Conservation (phyloP, 1,284 basidiomycete genomes). For the Irpex sp. region DNA sequence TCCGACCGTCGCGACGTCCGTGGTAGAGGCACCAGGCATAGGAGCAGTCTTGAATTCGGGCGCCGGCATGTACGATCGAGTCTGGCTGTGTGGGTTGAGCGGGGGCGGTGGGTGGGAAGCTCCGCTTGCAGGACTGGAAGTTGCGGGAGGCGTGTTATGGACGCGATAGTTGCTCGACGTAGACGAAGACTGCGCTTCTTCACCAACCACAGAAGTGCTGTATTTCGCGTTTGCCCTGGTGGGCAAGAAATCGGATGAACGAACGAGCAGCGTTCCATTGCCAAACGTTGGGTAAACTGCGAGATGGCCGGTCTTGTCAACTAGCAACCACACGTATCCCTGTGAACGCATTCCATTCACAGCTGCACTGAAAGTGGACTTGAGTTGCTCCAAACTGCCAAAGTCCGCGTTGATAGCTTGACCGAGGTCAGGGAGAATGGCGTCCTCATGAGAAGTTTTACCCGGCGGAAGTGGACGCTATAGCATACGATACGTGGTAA, state of each 20-base stretch:
- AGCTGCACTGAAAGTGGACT: conserved; percentile 75
- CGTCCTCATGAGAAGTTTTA: conserved; percentile 37
- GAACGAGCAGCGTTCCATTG: conserved; percentile 84
- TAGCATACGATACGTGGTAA: conserved; percentile 2
- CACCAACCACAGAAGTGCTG: conserved; percentile 1
- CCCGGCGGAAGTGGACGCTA: conserved; percentile 50
- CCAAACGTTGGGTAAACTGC: conserved; percentile 86
- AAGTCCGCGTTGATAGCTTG: conserved; percentile 49
- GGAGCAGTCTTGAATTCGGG: neutral
- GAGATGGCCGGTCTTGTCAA: conserved; percentile 60
- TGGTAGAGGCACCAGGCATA: neutral
- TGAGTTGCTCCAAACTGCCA: conserved; percentile 66
- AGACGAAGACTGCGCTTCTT: neutral
- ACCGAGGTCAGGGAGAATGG: conserved; percentile 37
- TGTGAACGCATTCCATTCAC: conserved; percentile 76
- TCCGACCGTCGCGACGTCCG: conserved; percentile 31
- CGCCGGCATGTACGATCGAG: conserved; percentile 21
- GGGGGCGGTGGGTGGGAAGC: conserved; percentile 20
- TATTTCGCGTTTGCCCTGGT: neutral
- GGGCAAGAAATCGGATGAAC: conserved; percentile 36
- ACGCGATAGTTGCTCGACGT: neutral
- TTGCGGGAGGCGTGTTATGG: conserved; percentile 5
- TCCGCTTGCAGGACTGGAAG: conserved; percentile 23
- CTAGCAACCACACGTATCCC: conserved; percentile 89
- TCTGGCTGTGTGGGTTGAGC: conserved; percentile 23